These are phyloP conservation scores for Coemansia sp. DNA, from an alignment of 192 early-diverging fungal genomes.

Conservation along the genomic window DNA sequence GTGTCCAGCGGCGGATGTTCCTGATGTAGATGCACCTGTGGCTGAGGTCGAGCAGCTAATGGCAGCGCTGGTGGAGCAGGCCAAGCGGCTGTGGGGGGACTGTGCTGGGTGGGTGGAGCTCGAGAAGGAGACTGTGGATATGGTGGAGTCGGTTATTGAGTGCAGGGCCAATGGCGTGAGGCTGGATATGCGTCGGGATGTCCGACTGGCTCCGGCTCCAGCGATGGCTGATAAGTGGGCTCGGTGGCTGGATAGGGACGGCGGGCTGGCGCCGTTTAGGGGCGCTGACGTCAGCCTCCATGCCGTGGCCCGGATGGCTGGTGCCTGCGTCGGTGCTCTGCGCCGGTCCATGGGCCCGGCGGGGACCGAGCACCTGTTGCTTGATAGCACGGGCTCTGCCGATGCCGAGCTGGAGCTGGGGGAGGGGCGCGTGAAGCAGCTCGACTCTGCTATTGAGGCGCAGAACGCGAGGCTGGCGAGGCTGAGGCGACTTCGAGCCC, in stretches of 20 bases:
- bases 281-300: slow-evolving; percentile 34
- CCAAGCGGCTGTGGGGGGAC: slow-evolving; percentile 32
- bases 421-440: background rate
- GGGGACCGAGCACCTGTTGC: background rate
- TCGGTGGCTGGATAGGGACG: slow-evolving; percentile 27
- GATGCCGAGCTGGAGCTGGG: background rate
- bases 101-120: slow-evolving; percentile 34
- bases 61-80: slow-evolving; percentile 5
- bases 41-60: slow-evolving; percentile 17
- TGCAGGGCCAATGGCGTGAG: slow-evolving; percentile 25
- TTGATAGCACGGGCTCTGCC: background rate
- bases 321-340: slow-evolving; percentile 23
- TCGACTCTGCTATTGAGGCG: slow-evolving; percentile 6
- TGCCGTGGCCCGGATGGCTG: slow-evolving; percentile 35
- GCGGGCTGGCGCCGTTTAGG: slow-evolving; percentile 27
- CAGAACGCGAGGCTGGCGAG: slow-evolving; percentile 21
- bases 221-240: slow-evolving; percentile 37
- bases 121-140: background rate
- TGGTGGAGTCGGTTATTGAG: slow-evolving; percentile 30
- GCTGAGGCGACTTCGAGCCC: slow-evolving; percentile 26
- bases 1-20: slow-evolving; percentile 1
- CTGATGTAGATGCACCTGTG: slow-evolving; percentile 17
- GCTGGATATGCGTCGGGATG: slow-evolving; percentile 24
- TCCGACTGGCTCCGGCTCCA: slow-evolving; percentile 40
- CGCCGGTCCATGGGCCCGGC: slow-evolving; percentile 8